These are phyloP conservation scores for Colletotrichum orbiculare DNA, from an alignment of 2,329 filamentous ascomycete genomes.

Conservation along the genomic window DNA sequence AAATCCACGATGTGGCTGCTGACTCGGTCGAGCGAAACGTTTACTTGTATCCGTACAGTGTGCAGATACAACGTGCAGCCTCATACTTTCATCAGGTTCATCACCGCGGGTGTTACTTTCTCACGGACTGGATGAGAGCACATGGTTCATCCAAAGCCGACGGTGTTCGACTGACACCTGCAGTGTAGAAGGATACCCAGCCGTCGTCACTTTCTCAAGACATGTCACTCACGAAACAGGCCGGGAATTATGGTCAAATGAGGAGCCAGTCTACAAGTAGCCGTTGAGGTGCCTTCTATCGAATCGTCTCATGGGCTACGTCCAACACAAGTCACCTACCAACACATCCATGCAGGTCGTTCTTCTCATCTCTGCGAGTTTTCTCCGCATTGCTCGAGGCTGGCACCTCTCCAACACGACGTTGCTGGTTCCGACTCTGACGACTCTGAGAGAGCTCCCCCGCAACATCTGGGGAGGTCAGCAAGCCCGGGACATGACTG, in stretches of 20 bases:
- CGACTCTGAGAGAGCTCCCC: constrained; percentile 7
- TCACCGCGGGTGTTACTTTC: too few species aligned
- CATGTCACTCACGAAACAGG: background rate
- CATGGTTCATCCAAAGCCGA: constrained; percentile 19
- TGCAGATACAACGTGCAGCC: too few species aligned
- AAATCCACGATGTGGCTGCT: constrained; percentile 19
- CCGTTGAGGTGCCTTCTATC: constrained; percentile 18
- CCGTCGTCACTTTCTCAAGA: background rate
- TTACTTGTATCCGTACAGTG: too few species aligned
- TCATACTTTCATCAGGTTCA: rapidly evolving
- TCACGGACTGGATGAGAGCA: too few species aligned
- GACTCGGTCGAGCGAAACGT: too few species aligned
- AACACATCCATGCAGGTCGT: constrained; percentile 10
- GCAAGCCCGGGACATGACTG: constrained; percentile 29
- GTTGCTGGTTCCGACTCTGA: background rate
- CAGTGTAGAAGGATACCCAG: background rate
- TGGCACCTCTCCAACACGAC: constrained; percentile 16
- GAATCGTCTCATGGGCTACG: constrained; percentile 21
- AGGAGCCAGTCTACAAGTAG: background rate
- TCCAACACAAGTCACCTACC: background rate
- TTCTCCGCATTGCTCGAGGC: constrained; percentile 27
- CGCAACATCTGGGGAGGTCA: constrained; percentile 31
- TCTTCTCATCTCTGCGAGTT: constrained; percentile 20
- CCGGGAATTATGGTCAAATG: constrained; percentile 12
- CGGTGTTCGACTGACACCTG: background rate